Evolutionary conservation across 148 eudicot genomes (phyloP), one percentile per base, ranked within the genome.

Genomic region (Beta vulgaris): DNA sequence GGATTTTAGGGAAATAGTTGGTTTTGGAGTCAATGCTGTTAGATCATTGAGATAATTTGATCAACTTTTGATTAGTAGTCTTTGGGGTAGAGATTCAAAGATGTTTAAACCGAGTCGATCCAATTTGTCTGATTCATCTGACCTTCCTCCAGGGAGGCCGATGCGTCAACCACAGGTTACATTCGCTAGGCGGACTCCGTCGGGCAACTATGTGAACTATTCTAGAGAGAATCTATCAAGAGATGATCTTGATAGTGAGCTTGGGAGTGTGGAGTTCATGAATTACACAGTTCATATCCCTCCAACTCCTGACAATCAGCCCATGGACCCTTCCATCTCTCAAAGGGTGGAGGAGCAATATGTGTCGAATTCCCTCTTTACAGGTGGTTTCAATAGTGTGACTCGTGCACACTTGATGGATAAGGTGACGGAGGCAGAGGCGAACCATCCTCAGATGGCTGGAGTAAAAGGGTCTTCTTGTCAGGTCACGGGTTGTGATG

Each of bases 371-470:
- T 94, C 97, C 8, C 79, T 94, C 64, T 94, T 94, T 62, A 85
- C 97, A 0, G 98, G 98, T n/a, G 98, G 98, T 59, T 90, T 84
- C 69, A 94, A 94, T 75, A 86, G 87, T 43, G 88, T 80, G n/a
- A 94, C 98, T 31, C 93, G 96, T 9, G 97, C 98, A 36, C 98
- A 94, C 63, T 74, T 94, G 84, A 92, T 94, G 98, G 97, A 94
- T 74, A 94, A 89, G 85, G 97, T 94, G 73, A 94, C 86, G 1
- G 98, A 92, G 66, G 84, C 97, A 0, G 98, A 94, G 79, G 79
- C 80, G 2, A 92, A 48, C 82, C 98, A 94, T 77, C 98, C 98
- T 59, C 98, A 94, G 78, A 94, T 94, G 97, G 97, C 97, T 0
- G 98, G 98, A 57, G 83, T 89, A 39, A 91, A 92, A 80, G 98